Evolutionary conservation across 441 rosid species (phyloP).

Genomic region (Erysimum pusillum): DNA sequence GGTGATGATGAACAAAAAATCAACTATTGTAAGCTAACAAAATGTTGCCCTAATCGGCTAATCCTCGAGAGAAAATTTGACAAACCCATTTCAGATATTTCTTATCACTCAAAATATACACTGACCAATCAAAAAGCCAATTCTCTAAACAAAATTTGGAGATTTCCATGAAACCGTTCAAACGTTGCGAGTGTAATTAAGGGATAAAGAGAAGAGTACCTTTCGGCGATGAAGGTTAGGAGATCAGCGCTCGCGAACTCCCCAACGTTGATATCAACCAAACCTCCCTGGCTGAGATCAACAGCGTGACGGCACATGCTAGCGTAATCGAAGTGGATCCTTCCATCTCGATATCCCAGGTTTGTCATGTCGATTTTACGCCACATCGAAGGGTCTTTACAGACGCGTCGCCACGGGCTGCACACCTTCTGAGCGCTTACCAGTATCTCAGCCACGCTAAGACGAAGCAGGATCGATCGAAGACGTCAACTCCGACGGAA

Average conservation of each 20-base stretch:
- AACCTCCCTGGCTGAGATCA: conserved; percentile 31
- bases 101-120: not conserved
- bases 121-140: not conserved
- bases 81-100: not conserved
- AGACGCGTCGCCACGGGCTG: conserved; percentile 55
- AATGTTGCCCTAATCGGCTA: not conserved
- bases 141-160: not conserved
- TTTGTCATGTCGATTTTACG: conserved; percentile 54
- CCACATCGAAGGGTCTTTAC: conserved; percentile 70
- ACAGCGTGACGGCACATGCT: conserved; percentile 53
- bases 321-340: not conserved
- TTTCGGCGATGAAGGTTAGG: conserved; percentile 51
- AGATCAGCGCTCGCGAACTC: conserved; percentile 50
- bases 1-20: not conserved
- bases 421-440: conserved; percentile 59
- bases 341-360: not conserved
- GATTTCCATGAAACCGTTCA: not conserved
- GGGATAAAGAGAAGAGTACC: conserved; percentile 40
- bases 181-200: not conserved
- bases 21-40: not conserved
- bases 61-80: not conserved
- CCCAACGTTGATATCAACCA: conserved; percentile 50
- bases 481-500: conserved; percentile 57
- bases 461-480: conserved; percentile 52
- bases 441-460: conserved; percentile 53